A percentile compares a stretch with the other conserved stretches of the same genome.
These are phyloP conservation scores for Tephrocybe sp. DNA, from an alignment of 768 basidiomycete genomes.

Conservation along the genomic window DNA sequence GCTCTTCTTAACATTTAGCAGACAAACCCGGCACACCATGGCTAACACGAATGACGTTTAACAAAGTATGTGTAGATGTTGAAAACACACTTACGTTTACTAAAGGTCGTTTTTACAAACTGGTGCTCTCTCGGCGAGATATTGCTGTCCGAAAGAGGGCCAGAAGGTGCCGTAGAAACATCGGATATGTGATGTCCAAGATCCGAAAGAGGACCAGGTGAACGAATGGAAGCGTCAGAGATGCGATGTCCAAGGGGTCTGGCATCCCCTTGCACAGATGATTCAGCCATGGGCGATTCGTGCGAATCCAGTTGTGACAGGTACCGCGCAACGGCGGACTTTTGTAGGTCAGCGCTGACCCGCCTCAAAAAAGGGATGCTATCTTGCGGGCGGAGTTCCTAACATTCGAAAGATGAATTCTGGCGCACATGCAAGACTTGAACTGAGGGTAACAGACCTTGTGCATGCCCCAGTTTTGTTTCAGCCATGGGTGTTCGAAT, in stretches of 20 bases:
- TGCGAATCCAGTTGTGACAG: conserved; percentile 45
- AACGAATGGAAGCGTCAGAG: conserved; percentile 36
- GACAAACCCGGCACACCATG: conserved; percentile 84
- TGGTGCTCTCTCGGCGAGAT: conserved; percentile 71
- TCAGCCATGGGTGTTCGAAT: conserved; percentile 91
- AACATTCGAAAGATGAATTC: not conserved
- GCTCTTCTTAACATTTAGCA: conserved; percentile 74
- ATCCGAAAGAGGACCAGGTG: conserved; percentile 29
- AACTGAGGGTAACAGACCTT: conserved; percentile 51
- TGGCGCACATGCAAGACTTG: not conserved
- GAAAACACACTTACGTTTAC: conserved; percentile 65
- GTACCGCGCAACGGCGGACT: conserved; percentile 60
- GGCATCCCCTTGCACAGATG: conserved; percentile 31
- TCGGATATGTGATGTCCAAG: conserved; percentile 38
- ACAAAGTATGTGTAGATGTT: not conserved
- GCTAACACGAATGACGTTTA: conserved; percentile 43
- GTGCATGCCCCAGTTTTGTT: conserved; percentile 72
- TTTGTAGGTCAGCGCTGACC: conserved; percentile 82
- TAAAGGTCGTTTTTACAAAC: conserved; percentile 91
- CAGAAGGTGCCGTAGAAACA: conserved; percentile 28
- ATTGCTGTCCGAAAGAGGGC: conserved; percentile 39
- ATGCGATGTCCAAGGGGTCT: conserved; percentile 36
- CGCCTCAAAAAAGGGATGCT: conserved; percentile 94
- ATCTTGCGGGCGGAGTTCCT: conserved; percentile 88
- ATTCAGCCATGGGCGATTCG: conserved; percentile 38